These are phyloP conservation scores for Haplosporangium sp. DNA, from an alignment of 371 early-diverging fungal genomes.

Conservation along the genomic window DNA sequence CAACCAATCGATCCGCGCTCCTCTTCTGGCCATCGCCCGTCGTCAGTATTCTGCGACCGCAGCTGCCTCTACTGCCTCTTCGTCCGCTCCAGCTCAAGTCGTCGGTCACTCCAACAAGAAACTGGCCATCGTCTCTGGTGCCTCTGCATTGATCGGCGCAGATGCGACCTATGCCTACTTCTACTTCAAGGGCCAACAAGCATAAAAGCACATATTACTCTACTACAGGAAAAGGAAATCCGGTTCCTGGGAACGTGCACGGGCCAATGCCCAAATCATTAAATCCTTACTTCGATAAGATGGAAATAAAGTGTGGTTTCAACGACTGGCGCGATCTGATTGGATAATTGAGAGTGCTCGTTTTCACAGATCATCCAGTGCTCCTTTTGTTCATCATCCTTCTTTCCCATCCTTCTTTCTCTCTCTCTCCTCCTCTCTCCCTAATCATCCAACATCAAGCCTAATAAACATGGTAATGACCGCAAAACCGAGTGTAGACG, in stretches of 20 bases:
- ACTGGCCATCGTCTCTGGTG: constrained; percentile 13
- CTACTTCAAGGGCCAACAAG: too few relatives aligned
- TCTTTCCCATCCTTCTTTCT: neutral
- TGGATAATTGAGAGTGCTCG: neutral
- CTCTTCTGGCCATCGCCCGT: constrained; percentile 1
- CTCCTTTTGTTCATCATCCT: neutral
- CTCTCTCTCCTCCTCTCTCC: neutral
- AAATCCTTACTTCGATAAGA: too few relatives aligned
- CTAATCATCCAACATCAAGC: neutral
- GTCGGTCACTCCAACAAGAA: constrained; percentile 18
- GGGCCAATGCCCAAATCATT: too few relatives aligned
- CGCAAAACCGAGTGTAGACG: neutral
- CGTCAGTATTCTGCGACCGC: constrained; percentile 16
- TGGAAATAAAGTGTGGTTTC: too few relatives aligned
- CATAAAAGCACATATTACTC: too few relatives aligned
- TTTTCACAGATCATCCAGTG: too few relatives aligned
- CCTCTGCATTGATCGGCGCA: constrained; percentile 16
- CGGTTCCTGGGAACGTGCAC: too few relatives aligned
- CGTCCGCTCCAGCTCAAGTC: neutral
- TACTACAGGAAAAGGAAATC: neutral
- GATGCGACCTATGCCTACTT: constrained; percentile 39
- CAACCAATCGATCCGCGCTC: constrained; percentile 3
- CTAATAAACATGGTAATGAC: too few relatives aligned
- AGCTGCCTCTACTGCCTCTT: neutral
- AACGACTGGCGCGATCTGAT: constrained; percentile 24